Evolutionary conservation across 192 early-diverging fungal genomes (phyloP).

Genomic region (Geosiphon pyriformis): DNA sequence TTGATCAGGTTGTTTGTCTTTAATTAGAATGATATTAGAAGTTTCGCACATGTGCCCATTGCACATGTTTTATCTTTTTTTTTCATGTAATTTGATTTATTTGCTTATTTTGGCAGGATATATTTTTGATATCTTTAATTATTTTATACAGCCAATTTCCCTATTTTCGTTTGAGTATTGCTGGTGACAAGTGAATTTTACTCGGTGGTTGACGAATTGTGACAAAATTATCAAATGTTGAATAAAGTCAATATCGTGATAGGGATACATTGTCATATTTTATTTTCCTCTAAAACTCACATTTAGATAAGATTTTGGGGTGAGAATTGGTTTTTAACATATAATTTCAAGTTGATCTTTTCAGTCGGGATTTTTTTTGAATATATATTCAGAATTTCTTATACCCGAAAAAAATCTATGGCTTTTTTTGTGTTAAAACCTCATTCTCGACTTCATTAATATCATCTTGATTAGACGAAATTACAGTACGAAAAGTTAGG

Average conservation of each 20-base stretch:
- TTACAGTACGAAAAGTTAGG: conserved; percentile 41
- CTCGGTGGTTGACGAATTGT: neutral
- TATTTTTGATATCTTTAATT: neutral
- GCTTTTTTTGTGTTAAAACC: neutral
- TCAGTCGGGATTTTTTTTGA: neutral
- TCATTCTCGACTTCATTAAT: neutral
- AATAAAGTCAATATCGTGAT: no score
- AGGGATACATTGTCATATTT: no score
- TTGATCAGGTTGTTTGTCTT: neutral
- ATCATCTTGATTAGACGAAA: neutral
- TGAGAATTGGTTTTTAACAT: no score
- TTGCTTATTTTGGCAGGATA: no score
- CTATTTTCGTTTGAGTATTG: no score
- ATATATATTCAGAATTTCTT: neutral
- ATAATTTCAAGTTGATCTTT: neutral
- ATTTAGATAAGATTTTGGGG: no score
- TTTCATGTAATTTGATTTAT: neutral
- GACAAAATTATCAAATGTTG: no score
- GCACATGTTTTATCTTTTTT: neutral
- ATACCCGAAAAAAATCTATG: neutral
- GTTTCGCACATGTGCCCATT: neutral
- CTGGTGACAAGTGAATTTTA: neutral
- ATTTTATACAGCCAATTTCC: neutral
- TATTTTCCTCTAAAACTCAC: no score
- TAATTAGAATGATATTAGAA: neutral